Evolutionary conservation across 129 eudicot genomes (phyloP), one percentile per base, ranked within the genome.

Genomic region (Rutidosis leptorrhynchoides): DNA sequence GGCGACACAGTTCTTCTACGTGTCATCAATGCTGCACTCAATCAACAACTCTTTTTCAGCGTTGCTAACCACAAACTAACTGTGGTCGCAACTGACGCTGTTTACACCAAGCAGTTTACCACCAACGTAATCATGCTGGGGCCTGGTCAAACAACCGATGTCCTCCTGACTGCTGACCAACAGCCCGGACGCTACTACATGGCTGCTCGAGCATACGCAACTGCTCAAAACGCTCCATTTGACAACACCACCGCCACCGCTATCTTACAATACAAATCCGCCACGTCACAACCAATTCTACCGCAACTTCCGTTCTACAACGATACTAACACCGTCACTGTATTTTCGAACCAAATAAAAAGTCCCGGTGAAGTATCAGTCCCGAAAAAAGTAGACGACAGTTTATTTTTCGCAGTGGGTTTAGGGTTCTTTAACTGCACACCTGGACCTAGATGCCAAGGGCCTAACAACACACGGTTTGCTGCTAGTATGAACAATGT

Each of bases 191-290:
- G 81, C 17, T 90, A 90, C 79, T 90, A 90, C 79, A 83, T 90
- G 87, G 97, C 97, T 12, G 87, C 97, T 14, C 73, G 86, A 3
- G 95, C 97, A 10, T 90, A 90, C 29, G 84, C 86, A 27, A 79
- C 68, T 23, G 88, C 85, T 6, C 58, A 30, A 61, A 82, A 82
- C 27, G 86, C 81, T 0, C 78, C 95, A 7, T 90, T 86, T 65
- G 91, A 86, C 25, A 90, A 90, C 78, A 83, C 97, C 25, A 90
- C 97, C 19, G 81, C 89, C 53, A 90, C 97, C 0, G 97, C 90
- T 1, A 78, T 90, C 67, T 75, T 90, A 29, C 81, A 90, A 28
- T 90, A 90, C 81, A 67, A 24, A 63, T 79, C 88, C 22, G 71
- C 85, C 33, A 71, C 74, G 71, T 77, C 58, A 6, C 72, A 48